Evolutionary conservation across 345 rosid species (phyloP), one percentile per base, ranked within the genome.

Genomic region (Raphanus raphanistrum): DNA sequence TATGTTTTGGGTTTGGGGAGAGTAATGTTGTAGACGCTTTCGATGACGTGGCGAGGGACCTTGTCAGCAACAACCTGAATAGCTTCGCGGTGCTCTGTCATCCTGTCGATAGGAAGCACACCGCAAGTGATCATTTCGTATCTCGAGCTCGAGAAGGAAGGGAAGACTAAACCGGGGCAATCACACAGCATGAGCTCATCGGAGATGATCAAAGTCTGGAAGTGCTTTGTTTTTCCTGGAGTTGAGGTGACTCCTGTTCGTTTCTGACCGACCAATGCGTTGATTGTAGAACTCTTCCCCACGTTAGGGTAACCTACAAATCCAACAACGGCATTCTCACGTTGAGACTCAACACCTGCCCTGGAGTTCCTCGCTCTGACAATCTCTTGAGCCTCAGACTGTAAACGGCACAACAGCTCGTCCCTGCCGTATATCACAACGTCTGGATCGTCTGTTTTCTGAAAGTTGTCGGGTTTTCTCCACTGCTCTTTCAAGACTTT

Each of bases 241-340:
- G 99, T 92, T 27, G 97, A 88, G 66, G 98, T 95, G 68, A 95
- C 98, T n/a, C 99, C 98, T 2, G 98, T 89, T 65, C 89, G 85
- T 80, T 95, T 95, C 87, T 95, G 91, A 68, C 98, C 97, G 0
- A 90, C 94, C 84, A 95, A 82, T 55, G 99, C 98, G 79, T 95
- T 95, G 81, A 93, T 95, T 6, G 97, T 95, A 2, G 99, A 95
- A 68, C 99, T 95, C 84, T 95, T 95, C 38, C 99, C 98, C 27
- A 91, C 99, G 79, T 95, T 95, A 25, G 99, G 99, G 78, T 91
- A 95, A 58, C 99, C 99, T 41, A 95, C 93, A 67, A 95, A 95
- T 69, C 99, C 99, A 66, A 91, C 97, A 41, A 88, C 82, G 2
- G 88, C 99, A 50, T 75, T 83, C 36, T 76, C 82, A 61, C 72